Base-by-base conservation (phyloP, 805 yeast species). In the Teunomyces gatunensis region DNA sequence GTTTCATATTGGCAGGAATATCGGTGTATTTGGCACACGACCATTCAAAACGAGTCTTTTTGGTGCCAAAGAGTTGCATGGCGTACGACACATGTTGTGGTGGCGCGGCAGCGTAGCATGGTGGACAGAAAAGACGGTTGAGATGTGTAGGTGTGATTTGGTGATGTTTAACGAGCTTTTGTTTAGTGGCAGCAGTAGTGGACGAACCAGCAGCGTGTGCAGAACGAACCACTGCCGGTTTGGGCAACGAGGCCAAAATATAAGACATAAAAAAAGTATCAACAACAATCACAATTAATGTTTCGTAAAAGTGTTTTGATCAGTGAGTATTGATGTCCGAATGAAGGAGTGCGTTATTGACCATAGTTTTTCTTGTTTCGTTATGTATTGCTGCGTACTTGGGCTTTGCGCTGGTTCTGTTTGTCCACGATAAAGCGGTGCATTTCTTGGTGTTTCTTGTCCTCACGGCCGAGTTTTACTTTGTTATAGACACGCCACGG, bases 21-120 rank as follows among this genome's bases (percentile, higher is more conserved):
- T 80, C 78, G 10, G 65, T 54, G 50, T 77, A 83, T 5, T 68
- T 61, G 5, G 73, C 76, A 17, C 78, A 69, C 12, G 85, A 76
- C 89, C 90, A 85, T 54, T 84, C 87, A 36, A 80, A 68, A 18
- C 63, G 60, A 2, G 79, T 71, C 15, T 66, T 66, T 0, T 83
- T 67, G 2, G 60, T 59, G 48, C 77, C 74, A 58, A 84, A 81
- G 25, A 71, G 53, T 4, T 53, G 37, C 46, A 68, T 74, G 4
- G 70, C 56, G 3, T 47, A 30, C 20, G 58, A 37, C 33, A 59
- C 36, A 15, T 60, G 57, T 10, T 46, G 42, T 13, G 40, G 34
- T 3, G 57, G 45, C 6, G 56, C 59, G 1, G 29, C 25, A 1
- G 41, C 11, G 40, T 56, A 59, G 7, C 50, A 54, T 5, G 45